Evolutionary conservation across 2,329 filamentous ascomycete genomes (phyloP), one percentile per base, ranked within the genome.

Genomic region (Purpureocillium lavendulum): DNA sequence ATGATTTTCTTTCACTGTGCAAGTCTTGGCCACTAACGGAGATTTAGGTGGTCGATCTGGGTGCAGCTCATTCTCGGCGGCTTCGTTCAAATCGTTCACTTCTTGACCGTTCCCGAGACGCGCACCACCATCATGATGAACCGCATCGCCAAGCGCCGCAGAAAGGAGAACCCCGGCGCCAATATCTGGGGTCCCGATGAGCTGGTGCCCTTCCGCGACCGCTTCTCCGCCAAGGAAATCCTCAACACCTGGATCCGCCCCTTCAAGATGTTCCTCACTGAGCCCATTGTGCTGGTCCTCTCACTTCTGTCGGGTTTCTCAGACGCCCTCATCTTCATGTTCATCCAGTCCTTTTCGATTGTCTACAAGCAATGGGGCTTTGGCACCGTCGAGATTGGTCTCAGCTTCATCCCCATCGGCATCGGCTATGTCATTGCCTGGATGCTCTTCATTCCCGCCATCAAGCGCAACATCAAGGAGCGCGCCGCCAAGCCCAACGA

Each of bases 11-110:
- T n/a, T n/a, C n/a, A n/a, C n/a, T n/a, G n/a, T n/a, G n/a, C n/a
- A n/a, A n/a, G n/a, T n/a, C n/a, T n/a, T n/a, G n/a, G n/a, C n/a
- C n/a, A n/a, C n/a, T n/a, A n/a, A n/a, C n/a, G n/a, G n/a, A n/a
- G 21, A 5, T 26, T 26, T 33, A 62, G 58, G 31, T 66, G 82
- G 82, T 77, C 72, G 40, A 88, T 90, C 56, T 92, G 87, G 86
- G 84, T 90, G 43, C 84, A 89, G 59, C 73, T 90, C 46, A 87
- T 89, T 49, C 79, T 90, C 39, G 85, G 86, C 14, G 81, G 63
- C 8, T 70, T 76, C 28, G 76, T 87, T 3, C 84, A 89, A 54
- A 14, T 75, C 4, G 52, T 84, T 4, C 84, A 88, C 55, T 65
- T 82, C 36, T 53, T 84, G 42, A 68, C 77, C 7, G 86, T 92